Conservation (phyloP, 345 rosid species). For the Murraya koenigii region DNA sequence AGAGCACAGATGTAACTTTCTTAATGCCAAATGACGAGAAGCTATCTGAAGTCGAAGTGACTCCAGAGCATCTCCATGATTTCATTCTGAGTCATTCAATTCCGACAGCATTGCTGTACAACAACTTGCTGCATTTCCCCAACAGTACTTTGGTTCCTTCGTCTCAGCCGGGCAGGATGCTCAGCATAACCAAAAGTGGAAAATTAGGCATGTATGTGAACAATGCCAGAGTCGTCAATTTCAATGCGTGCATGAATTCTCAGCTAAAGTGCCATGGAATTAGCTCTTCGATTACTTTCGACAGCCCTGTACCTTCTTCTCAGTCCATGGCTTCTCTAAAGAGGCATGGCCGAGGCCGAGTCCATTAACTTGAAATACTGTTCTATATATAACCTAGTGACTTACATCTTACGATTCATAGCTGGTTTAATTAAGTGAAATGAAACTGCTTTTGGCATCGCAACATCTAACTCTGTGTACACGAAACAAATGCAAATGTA, state of each 20-base stretch:
- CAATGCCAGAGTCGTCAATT: constrained; percentile 34
- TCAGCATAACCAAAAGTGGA: constrained; percentile 21
- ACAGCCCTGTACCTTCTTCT: background rate
- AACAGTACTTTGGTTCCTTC: constrained; percentile 37
- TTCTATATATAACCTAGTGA: background rate
- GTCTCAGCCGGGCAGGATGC: constrained; percentile 25
- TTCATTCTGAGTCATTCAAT: constrained; percentile 41
- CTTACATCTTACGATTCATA: too few species aligned
- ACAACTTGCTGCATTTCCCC: constrained; percentile 34
- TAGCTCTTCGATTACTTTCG: constrained; percentile 20
- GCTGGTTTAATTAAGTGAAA: background rate
- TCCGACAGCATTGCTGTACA: constrained; percentile 21
- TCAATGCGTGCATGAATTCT: constrained; percentile 35
- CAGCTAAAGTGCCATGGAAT: constrained; percentile 38
- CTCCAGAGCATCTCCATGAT: constrained; percentile 17
- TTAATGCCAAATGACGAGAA: constrained; percentile 31
- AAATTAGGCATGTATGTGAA: constrained; percentile 25
- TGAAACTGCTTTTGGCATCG: background rate
- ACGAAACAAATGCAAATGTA: background rate
- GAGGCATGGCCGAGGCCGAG: background rate
- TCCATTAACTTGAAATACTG: too few species aligned
- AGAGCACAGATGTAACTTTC: constrained; percentile 26
- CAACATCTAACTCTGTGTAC: background rate
- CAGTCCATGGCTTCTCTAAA: background rate
- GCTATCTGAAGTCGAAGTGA: constrained; percentile 22